Evolutionary conservation across 2,329 filamentous ascomycete species (phyloP).

Genomic region (Biscogniauxia sp.): DNA sequence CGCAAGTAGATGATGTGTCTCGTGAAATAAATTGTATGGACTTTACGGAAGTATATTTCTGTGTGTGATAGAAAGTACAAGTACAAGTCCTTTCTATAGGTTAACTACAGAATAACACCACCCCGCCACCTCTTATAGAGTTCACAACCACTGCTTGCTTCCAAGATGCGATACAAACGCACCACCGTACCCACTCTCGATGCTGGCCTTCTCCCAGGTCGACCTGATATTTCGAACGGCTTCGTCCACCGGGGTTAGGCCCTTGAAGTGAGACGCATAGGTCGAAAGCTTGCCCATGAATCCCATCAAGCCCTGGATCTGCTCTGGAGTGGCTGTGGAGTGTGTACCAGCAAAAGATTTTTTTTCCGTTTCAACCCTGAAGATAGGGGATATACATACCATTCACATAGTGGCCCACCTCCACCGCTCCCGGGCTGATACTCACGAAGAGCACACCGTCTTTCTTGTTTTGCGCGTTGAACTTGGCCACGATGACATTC

Average conservation of each 20-base stretch:
- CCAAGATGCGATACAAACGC: slow-evolving; percentile 46
- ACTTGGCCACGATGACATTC: slow-evolving; percentile 36
- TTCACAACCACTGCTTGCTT: slow-evolving; percentile 44
- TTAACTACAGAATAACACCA: background rate
- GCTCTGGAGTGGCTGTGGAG: slow-evolving; percentile 6
- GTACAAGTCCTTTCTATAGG: background rate
- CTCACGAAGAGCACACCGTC: slow-evolving; percentile 45
- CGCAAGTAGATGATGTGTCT: no score
- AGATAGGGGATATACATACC: slow-evolving; percentile 9
- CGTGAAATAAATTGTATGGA: no score
- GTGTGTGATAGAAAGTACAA: background rate
- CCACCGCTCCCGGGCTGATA: slow-evolving; percentile 43
- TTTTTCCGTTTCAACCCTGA: slow-evolving; percentile 18
- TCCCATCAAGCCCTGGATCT: slow-evolving; percentile 3
- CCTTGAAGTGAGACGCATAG: slow-evolving; percentile 27
- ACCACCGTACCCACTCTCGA: slow-evolving; percentile 35
- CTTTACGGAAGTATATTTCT: background rate
- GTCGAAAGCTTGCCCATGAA: slow-evolving; percentile 17
- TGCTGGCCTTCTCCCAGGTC: slow-evolving; percentile 25
- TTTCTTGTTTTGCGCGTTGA: slow-evolving; percentile 39
- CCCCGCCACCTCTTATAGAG: background rate
- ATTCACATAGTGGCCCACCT: slow-evolving; percentile 29
- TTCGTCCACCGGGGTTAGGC: slow-evolving; percentile 17
- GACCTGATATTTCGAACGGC: slow-evolving; percentile 15
- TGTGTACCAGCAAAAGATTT: background rate